Conservation (phyloP, 2,329 filamentous ascomycete species). For the Aureobasidium namibiae region DNA sequence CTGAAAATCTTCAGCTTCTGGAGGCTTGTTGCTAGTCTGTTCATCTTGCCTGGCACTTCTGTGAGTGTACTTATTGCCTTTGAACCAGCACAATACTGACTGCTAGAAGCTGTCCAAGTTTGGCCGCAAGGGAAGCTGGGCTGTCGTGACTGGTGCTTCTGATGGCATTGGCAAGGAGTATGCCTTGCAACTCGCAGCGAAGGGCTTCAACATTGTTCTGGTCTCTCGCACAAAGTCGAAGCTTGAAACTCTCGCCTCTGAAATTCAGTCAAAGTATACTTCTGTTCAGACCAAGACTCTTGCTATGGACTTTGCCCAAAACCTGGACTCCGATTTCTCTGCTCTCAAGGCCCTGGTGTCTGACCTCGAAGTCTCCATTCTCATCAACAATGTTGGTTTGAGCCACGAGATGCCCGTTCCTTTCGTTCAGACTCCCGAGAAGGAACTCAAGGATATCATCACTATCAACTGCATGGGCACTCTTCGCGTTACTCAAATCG, state of each 20-base stretch:
- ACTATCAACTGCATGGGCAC: slow-evolving; percentile 93
- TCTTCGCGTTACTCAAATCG: slow-evolving; percentile 74
- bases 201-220: slow-evolving; percentile 91
- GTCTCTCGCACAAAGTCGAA: slow-evolving; percentile 94
- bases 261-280: slow-evolving; percentile 64
- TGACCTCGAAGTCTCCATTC: slow-evolving; percentile 71
- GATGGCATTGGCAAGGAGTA: slow-evolving; percentile 97
- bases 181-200: slow-evolving; percentile 76
- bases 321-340: slow-evolving; percentile 72
- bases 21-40: slow-evolving; percentile 39
- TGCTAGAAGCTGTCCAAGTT: slow-evolving; percentile 68
- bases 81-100: slow-evolving; percentile 10
- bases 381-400: slow-evolving; percentile 95
- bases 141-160: slow-evolving; percentile 86
- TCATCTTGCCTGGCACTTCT: slow-evolving; percentile 40
- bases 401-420: slow-evolving; percentile 89
- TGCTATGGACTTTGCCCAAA: slow-evolving; percentile 84
- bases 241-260: slow-evolving; percentile 65
- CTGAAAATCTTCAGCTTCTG: slow-evolving; percentile 38
- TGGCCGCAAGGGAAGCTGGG: slow-evolving; percentile 88
- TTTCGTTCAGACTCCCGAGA: slow-evolving; percentile 68
- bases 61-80: slow-evolving; percentile 24
- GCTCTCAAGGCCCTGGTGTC: slow-evolving; percentile 59
- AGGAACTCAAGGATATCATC: slow-evolving; percentile 83
- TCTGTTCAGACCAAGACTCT: slow-evolving; percentile 65